These are phyloP conservation scores for Phytopythium delawarense DNA, from an alignment of 352 stramenopile genomes.

Conservation along the genomic window DNA sequence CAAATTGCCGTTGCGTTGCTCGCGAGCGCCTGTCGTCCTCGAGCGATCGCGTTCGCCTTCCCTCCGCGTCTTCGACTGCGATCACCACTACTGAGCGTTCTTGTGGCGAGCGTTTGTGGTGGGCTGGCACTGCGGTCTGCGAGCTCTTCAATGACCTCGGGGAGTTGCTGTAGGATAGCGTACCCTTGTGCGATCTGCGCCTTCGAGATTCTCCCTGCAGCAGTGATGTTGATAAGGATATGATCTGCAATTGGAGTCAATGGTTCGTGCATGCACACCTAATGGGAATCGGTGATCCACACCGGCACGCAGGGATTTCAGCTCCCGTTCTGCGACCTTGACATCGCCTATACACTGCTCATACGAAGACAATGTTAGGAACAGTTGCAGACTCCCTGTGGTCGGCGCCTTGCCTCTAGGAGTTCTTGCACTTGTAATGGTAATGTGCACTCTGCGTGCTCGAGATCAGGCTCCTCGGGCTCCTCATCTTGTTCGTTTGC, in stretches of 20 bases:
- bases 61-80: constrained; percentile 7
- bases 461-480: background rate
- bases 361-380: no score
- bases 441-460: constrained; percentile 14
- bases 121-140: constrained; percentile 16
- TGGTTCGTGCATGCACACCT: background rate
- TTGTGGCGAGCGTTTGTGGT: constrained; percentile 4
- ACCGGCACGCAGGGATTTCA: background rate
- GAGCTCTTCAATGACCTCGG: constrained; percentile 34
- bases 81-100: background rate
- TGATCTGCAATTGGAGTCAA: background rate
- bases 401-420: constrained; percentile 17
- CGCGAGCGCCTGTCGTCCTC: constrained; percentile 11
- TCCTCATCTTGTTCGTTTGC: background rate
- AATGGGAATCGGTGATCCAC: background rate
- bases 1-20: constrained; percentile 10
- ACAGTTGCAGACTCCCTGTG: background rate
- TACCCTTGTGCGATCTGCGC: constrained; percentile 62
- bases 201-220: constrained; percentile 41
- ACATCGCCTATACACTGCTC: background rate
- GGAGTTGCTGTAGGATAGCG: constrained; percentile 45
- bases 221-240: background rate
- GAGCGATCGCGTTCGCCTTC: constrained; percentile 14
- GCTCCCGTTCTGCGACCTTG: background rate
- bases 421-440: constrained; percentile 31